Percentiles rank a stretch among this genome's conserved stretches.
Evolutionary conservation across 805 yeast species (phyloP).

Genomic region (Kazachstania viticola): DNA sequence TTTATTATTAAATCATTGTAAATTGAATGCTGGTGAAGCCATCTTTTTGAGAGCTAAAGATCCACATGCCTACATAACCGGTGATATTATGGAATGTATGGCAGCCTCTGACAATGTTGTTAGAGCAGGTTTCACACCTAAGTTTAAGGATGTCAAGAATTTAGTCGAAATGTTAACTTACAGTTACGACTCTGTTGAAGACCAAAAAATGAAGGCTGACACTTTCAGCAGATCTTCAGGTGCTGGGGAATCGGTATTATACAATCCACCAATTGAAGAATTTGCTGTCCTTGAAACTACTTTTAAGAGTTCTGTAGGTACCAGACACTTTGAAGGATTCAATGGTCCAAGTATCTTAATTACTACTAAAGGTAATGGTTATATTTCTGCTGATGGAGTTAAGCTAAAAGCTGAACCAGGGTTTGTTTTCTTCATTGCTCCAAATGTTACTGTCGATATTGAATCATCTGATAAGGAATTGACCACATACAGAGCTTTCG

Average conservation of each 20-base stretch:
- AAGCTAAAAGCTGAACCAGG: slow-evolving; percentile 53
- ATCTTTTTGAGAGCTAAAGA: slow-evolving; percentile 94
- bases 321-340: slow-evolving; percentile 47
- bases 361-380: slow-evolving; percentile 72
- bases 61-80: slow-evolving; percentile 95
- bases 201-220: slow-evolving; percentile 77
- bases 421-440: slow-evolving; percentile 74
- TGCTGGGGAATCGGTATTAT: slow-evolving; percentile 54
- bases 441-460: slow-evolving; percentile 56
- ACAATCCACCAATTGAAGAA: slow-evolving; percentile 95
- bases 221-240: slow-evolving; percentile 43
- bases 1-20: slow-evolving; percentile 79
- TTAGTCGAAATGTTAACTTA: slow-evolving; percentile 88
- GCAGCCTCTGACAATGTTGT: slow-evolving; percentile 98
- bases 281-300: slow-evolving; percentile 84
- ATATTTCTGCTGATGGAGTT: slow-evolving; percentile 32
- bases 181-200: slow-evolving; percentile 76
- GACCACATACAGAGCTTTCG: slow-evolving; percentile 84
- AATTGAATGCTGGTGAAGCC: slow-evolving; percentile 80
- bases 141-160: slow-evolving; percentile 88
- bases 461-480: slow-evolving; percentile 41
- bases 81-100: slow-evolving; percentile 98
- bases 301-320: slow-evolving; percentile 35
- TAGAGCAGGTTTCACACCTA: slow-evolving; percentile 98
- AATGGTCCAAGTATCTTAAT: slow-evolving; percentile 85